Conservation (phyloP, 331 rosid genomes). For the Quercus phellos region DNA sequence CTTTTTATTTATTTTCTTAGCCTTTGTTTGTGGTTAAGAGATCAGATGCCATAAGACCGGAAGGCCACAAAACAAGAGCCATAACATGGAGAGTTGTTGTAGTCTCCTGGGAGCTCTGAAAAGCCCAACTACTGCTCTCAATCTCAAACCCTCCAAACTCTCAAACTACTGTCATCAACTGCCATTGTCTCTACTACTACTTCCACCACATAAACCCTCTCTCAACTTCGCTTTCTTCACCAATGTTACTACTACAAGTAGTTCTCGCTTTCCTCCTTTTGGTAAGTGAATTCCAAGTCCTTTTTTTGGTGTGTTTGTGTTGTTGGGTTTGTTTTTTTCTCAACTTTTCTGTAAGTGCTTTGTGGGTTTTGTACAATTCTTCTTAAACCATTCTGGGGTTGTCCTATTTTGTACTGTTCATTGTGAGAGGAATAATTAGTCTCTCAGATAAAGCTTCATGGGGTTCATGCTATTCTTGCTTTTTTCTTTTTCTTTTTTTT, state of each 20-base stretch:
- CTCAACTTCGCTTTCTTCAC: slow-evolving; percentile 18
- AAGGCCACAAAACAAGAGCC: too few species aligned
- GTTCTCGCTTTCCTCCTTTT: slow-evolving; percentile 23
- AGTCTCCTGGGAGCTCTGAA: slow-evolving; percentile 39
- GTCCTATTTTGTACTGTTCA: not conserved
- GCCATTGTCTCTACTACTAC: slow-evolving; percentile 6
- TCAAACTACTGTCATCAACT: not conserved
- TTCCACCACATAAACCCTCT: slow-evolving; percentile 14
- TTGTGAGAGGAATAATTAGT: not conserved
- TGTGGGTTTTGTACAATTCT: not conserved
- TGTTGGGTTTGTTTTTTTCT: not conserved
- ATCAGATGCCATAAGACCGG: too few species aligned
- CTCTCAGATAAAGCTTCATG: not conserved
- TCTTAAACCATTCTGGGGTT: not conserved
- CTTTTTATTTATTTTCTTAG: too few species aligned
- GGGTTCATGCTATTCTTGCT: not conserved
- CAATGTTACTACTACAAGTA: not conserved
- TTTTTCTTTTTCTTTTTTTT: accelerated
- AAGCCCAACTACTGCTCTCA: slow-evolving; percentile 19
- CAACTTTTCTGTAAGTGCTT: not conserved
- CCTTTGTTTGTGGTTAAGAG: too few species aligned
- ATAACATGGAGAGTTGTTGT: slow-evolving; percentile 34
- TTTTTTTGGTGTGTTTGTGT: not conserved
- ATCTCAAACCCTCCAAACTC: slow-evolving; percentile 21
- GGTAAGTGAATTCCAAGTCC: slow-evolving; percentile 23